Evolutionary conservation across 2,329 filamentous ascomycete species (phyloP).

Genomic region (Fusarium sarcochroum): DNA sequence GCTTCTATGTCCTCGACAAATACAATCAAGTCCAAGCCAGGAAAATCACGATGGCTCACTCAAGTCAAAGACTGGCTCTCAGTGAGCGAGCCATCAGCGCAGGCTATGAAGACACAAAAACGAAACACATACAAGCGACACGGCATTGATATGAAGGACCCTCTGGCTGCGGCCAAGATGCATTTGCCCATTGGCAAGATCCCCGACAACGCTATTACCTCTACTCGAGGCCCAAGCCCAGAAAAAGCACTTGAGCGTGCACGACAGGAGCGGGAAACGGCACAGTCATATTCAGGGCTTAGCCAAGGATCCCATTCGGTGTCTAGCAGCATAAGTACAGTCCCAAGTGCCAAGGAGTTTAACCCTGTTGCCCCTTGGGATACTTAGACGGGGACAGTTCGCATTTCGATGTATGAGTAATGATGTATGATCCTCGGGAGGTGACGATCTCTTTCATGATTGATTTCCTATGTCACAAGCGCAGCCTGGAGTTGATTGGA

Average conservation of each 20-base stretch:
- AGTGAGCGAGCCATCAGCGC: slow-evolving; percentile 64
- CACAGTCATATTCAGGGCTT: slow-evolving; percentile 47
- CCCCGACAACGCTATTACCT: slow-evolving; percentile 62
- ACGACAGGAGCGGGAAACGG: slow-evolving; percentile 51
- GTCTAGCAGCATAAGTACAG: slow-evolving; percentile 55
- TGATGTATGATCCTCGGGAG: slow-evolving; percentile 15
- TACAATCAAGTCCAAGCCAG: slow-evolving; percentile 46
- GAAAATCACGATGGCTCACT: slow-evolving; percentile 56
- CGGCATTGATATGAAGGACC: slow-evolving; percentile 61
- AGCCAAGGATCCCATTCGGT: slow-evolving; percentile 51
- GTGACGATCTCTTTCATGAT: slow-evolving; percentile 11
- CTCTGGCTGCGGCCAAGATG: slow-evolving; percentile 61
- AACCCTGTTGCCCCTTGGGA: slow-evolving; percentile 55
- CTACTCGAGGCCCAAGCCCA: slow-evolving; percentile 61
- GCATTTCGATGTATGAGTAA: slow-evolving; percentile 12
- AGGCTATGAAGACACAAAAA: slow-evolving; percentile 63
- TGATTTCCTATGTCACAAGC: slow-evolving; percentile 22
- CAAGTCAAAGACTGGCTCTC: slow-evolving; percentile 65
- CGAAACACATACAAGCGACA: slow-evolving; percentile 59
- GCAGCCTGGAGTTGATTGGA: slow-evolving; percentile 19
- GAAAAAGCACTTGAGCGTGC: slow-evolving; percentile 60
- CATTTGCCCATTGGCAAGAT: slow-evolving; percentile 62
- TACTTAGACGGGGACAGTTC: slow-evolving; percentile 21
- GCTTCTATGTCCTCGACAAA: slow-evolving; percentile 25
- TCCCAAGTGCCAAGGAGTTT: slow-evolving; percentile 48